phyloP scores from a whole-genome alignment of 306 rosid species.

The Pueraria montana region DNA sequence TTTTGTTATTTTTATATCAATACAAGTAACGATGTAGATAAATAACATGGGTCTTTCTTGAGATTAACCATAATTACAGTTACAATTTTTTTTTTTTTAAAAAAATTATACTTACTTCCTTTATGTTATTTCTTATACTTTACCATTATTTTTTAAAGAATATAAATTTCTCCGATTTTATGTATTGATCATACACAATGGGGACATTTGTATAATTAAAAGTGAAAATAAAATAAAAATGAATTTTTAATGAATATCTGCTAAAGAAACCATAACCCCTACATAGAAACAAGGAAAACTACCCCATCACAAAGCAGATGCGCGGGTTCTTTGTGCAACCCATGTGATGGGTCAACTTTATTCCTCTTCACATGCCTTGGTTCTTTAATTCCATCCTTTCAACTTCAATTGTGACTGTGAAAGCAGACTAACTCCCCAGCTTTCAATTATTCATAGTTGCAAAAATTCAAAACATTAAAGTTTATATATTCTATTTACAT shows the following conservation, averaged over 20 bases:
- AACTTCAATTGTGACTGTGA: background rate
- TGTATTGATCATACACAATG: too few species aligned
- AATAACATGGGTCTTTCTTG: background rate
- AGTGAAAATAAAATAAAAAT: background rate
- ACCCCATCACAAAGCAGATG: background rate
- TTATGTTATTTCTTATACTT: too few species aligned
- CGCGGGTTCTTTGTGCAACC: slow-evolving; percentile 1
- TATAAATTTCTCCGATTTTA: too few species aligned
- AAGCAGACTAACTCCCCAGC: background rate
- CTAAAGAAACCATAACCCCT: background rate
- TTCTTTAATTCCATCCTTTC: slow-evolving; percentile 5
- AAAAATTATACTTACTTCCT: background rate
- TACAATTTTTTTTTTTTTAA: too few species aligned
- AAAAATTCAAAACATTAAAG: background rate
- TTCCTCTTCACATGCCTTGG: background rate
- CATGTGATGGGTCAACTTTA: slow-evolving; percentile 6
- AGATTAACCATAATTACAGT: too few species aligned
- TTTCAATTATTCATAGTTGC: slow-evolving; percentile 3
- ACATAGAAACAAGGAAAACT: background rate
- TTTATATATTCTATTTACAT: background rate
- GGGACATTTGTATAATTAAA: background rate
- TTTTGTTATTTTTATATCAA: background rate
- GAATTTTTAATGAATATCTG: background rate
- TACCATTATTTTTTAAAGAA: too few species aligned
- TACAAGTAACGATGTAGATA: background rate